Conservation (phyloP, 2,329 filamentous ascomycete species). For the Apiospora marii region DNA sequence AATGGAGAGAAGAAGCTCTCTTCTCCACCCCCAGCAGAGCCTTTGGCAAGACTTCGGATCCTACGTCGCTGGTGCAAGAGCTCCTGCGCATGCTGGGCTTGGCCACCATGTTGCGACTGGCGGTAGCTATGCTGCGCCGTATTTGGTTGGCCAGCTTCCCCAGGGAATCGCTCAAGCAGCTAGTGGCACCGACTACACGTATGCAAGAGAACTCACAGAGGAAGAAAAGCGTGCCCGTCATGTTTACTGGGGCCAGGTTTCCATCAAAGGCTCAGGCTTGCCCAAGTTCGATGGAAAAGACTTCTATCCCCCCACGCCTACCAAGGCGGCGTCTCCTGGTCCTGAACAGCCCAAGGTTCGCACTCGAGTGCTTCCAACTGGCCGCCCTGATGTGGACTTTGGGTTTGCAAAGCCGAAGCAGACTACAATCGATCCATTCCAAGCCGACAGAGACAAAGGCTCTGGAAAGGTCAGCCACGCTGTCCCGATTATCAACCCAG, state of each 20-base stretch:
- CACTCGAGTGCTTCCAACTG: conserved; percentile 22
- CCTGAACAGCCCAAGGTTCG: conserved; percentile 16
- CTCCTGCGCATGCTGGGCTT: background rate
- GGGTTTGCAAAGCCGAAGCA: conserved; percentile 31
- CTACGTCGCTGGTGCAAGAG: conserved; percentile 3
- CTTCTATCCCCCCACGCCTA: conserved; percentile 66
- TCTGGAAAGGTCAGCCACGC: conserved; percentile 42
- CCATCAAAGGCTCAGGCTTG: conserved; percentile 58
- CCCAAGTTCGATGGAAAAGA: conserved; percentile 72
- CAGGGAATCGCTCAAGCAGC: conserved; percentile 52
- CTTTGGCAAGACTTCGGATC: conserved; percentile 24
- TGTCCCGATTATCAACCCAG: conserved; percentile 44
- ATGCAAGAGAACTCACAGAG: conserved; percentile 63
- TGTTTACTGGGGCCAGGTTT: conserved; percentile 67
- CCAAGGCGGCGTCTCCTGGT: conserved; percentile 41
- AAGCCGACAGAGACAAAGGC: conserved; percentile 34
- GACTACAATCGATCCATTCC: conserved; percentile 41
- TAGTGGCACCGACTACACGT: conserved; percentile 58
- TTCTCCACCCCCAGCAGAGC: background rate
- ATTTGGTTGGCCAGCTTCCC: conserved; percentile 63
- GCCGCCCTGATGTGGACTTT: conserved; percentile 30
- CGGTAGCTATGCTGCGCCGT: conserved; percentile 48
- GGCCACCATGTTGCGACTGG: background rate
- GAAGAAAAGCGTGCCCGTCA: conserved; percentile 66
- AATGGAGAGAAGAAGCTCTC: conserved; percentile 5